Evolutionary conservation across 2,329 filamentous ascomycete genomes (phyloP), one percentile per base, ranked within the genome.

Genomic region (Xenoacremonium recifei): DNA sequence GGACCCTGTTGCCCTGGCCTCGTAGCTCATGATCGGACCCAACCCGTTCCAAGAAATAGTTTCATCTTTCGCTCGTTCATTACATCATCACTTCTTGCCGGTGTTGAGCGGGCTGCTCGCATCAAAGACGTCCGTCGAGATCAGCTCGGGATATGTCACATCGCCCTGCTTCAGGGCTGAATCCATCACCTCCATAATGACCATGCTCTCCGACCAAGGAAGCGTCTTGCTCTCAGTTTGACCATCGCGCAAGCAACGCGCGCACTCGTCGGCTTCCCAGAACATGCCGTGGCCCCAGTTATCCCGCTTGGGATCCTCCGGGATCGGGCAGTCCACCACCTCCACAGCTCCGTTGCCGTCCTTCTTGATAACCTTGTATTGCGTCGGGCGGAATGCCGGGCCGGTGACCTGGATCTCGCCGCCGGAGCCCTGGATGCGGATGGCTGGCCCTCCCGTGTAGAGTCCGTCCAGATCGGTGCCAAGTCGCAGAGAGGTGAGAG

Each of bases 201-300:
- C 76, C 40, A 95, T 73, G 59, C 85, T 92, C 75, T 96, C 90
- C 34, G 80, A 75, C 72, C 80, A 79, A 16, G 84, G 80, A 65
- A 93, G 69, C 11, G 76, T 76, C 35, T 77, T 75, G 61, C 88
- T 89, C 72, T 95, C 84, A 57, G 84, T 77, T 67, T 81, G 82
- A 17, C 89, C 87, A 61, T 93, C 89, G 32, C 85, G 74, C 43
- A 95, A 60, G 52, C 85, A 88, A 34, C 83, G 75, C 20, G 84
- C 87, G 50, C 80, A 85, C 70, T 89, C 87, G 62, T 91, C 87
- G 2, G 88, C 88, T 64, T 91, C 86, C 85, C 85, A 92, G 69
- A 89, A 93, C 87, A 95, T 93, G 37, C 89, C 89, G 50, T 89
- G 84, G 10, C 88, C 89, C 68, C 69, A 75, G 50, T 59, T 52